Evolutionary conservation across 805 yeast species (phyloP).

Genomic region (Barnettozyma pratensis): DNA sequence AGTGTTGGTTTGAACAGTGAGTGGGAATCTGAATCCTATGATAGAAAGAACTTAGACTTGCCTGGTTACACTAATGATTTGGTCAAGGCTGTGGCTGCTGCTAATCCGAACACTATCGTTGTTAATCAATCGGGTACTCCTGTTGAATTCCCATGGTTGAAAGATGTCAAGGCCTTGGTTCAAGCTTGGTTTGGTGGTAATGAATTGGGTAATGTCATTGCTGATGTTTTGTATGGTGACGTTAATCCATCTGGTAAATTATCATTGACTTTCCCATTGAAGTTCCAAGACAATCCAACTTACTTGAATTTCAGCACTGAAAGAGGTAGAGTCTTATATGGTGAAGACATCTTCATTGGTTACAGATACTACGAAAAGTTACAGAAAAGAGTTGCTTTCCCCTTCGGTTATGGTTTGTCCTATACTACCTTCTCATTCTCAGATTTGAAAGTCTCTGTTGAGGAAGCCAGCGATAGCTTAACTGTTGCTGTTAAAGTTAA

Average conservation of each 20-base stretch:
- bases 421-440: constrained; percentile 44
- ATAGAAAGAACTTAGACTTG: constrained; percentile 43
- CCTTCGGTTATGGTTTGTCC: constrained; percentile 62
- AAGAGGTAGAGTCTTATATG: constrained; percentile 51
- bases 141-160: constrained; percentile 51
- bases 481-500: constrained; percentile 34
- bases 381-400: constrained; percentile 43
- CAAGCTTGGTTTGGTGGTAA: constrained; percentile 57
- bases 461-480: constrained; percentile 23
- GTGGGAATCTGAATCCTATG: constrained; percentile 59
- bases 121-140: constrained; percentile 62
- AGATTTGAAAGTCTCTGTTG: constrained; percentile 30
- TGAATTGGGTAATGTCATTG: constrained; percentile 54
- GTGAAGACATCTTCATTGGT: constrained; percentile 64
- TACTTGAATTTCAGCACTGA: constrained; percentile 46
- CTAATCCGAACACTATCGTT: constrained; percentile 45
- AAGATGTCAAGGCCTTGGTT: constrained; percentile 36
- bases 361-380: constrained; percentile 55
- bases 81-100: constrained; percentile 38
- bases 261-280: constrained; percentile 49
- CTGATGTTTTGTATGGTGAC: constrained; percentile 51
- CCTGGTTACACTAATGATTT: constrained; percentile 45
- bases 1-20: constrained; percentile 47
- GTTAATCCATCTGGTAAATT: constrained; percentile 57
- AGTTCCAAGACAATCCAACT: constrained; percentile 50